These are phyloP conservation scores for Colletotrichum ledebouriae DNA, from an alignment of 2,329 filamentous ascomycete species.

Conservation along the genomic window DNA sequence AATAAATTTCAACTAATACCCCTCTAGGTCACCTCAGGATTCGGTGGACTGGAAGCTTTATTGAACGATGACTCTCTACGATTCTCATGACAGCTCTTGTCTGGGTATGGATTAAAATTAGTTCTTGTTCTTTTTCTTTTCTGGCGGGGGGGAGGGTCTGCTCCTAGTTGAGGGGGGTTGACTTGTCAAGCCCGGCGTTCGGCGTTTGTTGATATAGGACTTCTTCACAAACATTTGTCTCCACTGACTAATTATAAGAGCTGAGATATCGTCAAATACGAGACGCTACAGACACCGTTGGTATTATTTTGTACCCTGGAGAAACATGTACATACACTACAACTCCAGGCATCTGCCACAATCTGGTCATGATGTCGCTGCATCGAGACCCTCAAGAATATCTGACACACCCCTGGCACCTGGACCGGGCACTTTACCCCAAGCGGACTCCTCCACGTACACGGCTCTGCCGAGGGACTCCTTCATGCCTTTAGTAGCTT, in stretches of 20 bases:
- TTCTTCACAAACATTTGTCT: neutral
- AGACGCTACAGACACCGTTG: neutral
- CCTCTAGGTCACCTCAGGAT: slow-evolving; percentile 33
- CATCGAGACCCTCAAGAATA: slow-evolving; percentile 73
- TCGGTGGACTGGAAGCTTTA: slow-evolving; percentile 33
- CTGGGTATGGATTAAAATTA: too few relatives aligned
- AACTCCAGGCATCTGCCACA: neutral
- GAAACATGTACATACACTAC: neutral
- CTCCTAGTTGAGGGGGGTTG: neutral
- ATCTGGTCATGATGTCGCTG: slow-evolving; percentile 3
- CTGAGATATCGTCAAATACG: neutral
- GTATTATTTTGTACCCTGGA: neutral
- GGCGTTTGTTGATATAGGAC: neutral
- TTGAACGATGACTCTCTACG: slow-evolving; percentile 34
- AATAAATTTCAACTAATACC: neutral
- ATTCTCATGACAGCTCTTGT: neutral
- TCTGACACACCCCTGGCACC: slow-evolving; percentile 72
- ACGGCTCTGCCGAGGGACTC: slow-evolving; percentile 80
- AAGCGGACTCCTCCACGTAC: slow-evolving; percentile 78
- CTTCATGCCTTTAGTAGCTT: slow-evolving; percentile 80
- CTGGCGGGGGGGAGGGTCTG: neutral
- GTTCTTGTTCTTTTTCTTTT: neutral
- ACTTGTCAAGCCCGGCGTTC: neutral
- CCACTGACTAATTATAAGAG: too few relatives aligned
- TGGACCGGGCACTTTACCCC: slow-evolving; percentile 79